Base-by-base conservation (phyloP, 495 filamentous ascomycete genomes). In the Tuber indicum region DNA sequence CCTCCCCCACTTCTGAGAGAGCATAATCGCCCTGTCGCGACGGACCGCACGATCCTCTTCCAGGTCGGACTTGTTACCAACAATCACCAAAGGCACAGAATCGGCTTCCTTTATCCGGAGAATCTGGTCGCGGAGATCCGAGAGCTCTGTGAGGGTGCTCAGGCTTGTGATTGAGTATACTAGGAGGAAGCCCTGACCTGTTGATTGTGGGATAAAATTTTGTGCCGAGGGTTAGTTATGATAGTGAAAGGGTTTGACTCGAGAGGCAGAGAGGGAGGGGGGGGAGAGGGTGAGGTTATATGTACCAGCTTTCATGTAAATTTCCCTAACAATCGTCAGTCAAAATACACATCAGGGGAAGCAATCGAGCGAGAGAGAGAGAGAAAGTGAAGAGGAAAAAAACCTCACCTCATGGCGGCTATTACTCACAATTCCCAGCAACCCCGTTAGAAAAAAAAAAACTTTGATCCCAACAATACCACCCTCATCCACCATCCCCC, bases 41-140 rank as follows among this genome's bases (percentile, higher is more conserved):
- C 92, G 91, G 43, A 99, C 94, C 26, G 89, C 89, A 47, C 96
- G 91, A 82, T 97, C 92, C 82, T 97, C 94, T 85, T 97, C 94
- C 19, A 99, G 89, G 82, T 99, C 96, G 44, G 92, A 93, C 85
- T 99, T 99, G 87, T 99, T 99, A 79, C 96, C 96, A 46, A 98
- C 95, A 70, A 99, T 94, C 42, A 99, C 96, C 75, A 99, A 91
- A 43, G 96, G 96, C 14, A 98, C 91, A 72, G 90, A 91, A 75
- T 93, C 91, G 84, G 97, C 93, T 84, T 97, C 94, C 86, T 98
- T 99, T 85, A 98, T 97, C 75, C 94, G 93, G 76, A 96, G 91
- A 82, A 99, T 98, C 85, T 98, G 94, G 82, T 98, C 96, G 72
- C 94, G 92, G 72, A 99, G 89, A 82, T 94, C 92, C 78, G 90